Evolutionary conservation across 1,284 basidiomycete genomes (phyloP).

Genomic region (Xerocomus nothofagi): DNA sequence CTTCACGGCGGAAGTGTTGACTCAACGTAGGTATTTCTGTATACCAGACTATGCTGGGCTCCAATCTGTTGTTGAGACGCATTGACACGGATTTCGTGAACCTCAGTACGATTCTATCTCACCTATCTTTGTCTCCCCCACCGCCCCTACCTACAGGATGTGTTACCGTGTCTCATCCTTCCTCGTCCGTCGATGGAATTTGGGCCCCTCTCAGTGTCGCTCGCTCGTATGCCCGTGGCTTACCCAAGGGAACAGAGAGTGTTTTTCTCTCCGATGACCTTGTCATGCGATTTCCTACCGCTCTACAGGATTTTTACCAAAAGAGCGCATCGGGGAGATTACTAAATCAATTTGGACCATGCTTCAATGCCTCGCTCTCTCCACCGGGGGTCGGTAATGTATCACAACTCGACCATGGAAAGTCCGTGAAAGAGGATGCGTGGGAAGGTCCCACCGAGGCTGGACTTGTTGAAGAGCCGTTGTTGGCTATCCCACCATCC

Average conservation of each 20-base stretch:
- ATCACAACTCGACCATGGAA: constrained; percentile 5
- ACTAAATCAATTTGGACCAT: constrained; percentile 53
- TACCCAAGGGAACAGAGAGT: constrained; percentile 40
- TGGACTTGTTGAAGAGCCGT: constrained; percentile 28
- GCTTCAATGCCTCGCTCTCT: constrained; percentile 29
- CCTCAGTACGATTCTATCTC: constrained; percentile 54
- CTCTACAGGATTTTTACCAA: constrained; percentile 54
- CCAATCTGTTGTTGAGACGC: constrained; percentile 56
- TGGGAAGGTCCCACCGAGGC: constrained; percentile 26
- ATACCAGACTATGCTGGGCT: constrained; percentile 61
- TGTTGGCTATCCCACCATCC: constrained; percentile 30
- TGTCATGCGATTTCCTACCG: constrained; percentile 57
- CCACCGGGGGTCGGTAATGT: constrained; percentile 15
- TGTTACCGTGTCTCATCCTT: constrained; percentile 40
- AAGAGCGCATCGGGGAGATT: constrained; percentile 44
- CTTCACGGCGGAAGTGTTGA: constrained; percentile 11
- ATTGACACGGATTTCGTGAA: constrained; percentile 76
- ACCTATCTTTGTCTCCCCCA: constrained; percentile 37
- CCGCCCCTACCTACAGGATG: constrained; percentile 31
- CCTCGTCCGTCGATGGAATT: constrained; percentile 51
- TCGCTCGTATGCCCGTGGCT: constrained; percentile 38
- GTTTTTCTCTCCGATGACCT: constrained; percentile 60
- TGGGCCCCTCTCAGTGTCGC: constrained; percentile 67
- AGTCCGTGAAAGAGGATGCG: constrained; percentile 10
- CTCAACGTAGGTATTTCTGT: constrained; percentile 59